phyloP scores from a whole-genome alignment of 129 eudicot species.

The Centrapalus pauciflorus region DNA sequence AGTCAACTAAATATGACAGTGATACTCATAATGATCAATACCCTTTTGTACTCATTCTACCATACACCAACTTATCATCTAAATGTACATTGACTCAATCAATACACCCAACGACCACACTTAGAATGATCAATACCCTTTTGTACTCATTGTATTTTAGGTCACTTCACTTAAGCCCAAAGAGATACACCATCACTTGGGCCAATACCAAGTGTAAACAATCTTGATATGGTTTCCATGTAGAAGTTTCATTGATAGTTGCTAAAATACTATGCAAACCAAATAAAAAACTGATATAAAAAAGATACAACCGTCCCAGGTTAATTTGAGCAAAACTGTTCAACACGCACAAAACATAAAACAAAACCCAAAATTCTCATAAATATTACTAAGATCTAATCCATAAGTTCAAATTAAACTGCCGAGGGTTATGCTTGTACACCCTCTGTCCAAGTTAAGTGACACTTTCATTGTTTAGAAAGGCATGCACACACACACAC shows the following conservation, averaged over 20 bases:
- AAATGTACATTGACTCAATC: background rate
- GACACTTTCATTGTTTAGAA: background rate
- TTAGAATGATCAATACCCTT: background rate
- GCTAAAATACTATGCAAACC: background rate
- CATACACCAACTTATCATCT: slow-evolving; percentile 1
- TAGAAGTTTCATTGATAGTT: background rate
- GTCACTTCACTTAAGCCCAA: no score
- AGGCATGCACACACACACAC: background rate
- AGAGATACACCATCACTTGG: slow-evolving; percentile 6
- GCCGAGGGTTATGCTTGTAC: background rate
- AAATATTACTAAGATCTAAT: background rate
- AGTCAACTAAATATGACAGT: background rate
- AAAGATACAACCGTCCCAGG: background rate
- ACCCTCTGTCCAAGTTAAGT: background rate
- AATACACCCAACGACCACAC: background rate
- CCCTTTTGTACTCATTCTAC: no score
- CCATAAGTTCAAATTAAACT: background rate
- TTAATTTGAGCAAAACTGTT: background rate
- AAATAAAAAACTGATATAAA: background rate
- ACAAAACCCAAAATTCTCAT: background rate
- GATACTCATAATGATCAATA: no score
- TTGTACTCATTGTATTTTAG: no score
- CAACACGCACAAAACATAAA: background rate
- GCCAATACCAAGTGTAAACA: background rate
- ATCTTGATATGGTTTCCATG: background rate